Evolutionary conservation across 345 rosid species (phyloP).

Genomic region (Hibiscus tridactylites): DNA sequence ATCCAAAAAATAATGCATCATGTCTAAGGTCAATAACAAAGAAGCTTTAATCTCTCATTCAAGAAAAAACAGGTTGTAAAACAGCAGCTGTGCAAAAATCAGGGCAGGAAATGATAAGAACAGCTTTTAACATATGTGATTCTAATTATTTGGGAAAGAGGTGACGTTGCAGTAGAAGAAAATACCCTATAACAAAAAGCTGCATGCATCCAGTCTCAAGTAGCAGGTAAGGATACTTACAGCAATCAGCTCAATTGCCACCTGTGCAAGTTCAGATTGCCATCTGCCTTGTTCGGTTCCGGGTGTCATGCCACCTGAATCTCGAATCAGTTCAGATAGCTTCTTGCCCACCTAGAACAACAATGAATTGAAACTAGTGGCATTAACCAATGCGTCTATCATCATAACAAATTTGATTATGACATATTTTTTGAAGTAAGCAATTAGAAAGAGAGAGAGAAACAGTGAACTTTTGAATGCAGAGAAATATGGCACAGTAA

Average conservation of each 20-base stretch:
- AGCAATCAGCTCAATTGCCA: slow-evolving; percentile 91
- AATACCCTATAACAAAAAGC: neutral
- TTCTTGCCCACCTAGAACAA: slow-evolving; percentile 81
- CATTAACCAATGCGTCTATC: neutral
- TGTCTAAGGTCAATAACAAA: neutral
- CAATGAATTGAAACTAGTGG: slow-evolving; percentile 5
- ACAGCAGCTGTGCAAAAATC: neutral
- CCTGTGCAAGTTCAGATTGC: slow-evolving; percentile 93
- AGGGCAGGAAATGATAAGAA: neutral
- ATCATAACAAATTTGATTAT: neutral
- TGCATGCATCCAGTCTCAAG: neutral
- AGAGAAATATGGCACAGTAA: neutral
- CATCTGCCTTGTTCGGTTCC: slow-evolving; percentile 89
- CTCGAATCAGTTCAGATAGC: slow-evolving; percentile 89
- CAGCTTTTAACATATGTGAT: neutral
- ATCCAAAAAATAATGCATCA: neutral
- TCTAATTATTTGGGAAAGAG: neutral
- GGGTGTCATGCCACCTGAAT: slow-evolving; percentile 66
- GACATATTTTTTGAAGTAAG: neutral
- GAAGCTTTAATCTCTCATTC: neutral
- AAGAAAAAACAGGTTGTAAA: neutral
- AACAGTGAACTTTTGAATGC: neutral
- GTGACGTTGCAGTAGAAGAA: slow-evolving; percentile 1
- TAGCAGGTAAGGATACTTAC: slow-evolving; percentile 32
- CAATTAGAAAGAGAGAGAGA: neutral